Percentiles rank a stretch among this genome's conserved stretches.
Evolutionary conservation across 768 basidiomycete species (phyloP).

Genomic region (Amanita subjunquillea): DNA sequence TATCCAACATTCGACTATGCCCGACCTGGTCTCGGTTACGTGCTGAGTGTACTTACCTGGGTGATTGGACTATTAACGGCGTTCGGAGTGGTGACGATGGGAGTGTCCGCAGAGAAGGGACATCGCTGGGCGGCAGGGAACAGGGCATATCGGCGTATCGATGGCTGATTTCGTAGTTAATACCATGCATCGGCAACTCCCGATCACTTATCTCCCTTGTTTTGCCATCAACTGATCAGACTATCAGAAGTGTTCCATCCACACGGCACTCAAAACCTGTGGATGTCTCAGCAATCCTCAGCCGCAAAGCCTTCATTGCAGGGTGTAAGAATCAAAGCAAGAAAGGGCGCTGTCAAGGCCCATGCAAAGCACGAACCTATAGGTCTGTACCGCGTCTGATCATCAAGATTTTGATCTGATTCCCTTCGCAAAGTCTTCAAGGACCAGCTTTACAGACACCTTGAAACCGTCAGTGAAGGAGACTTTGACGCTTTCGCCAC

Average conservation of each 20-base stretch:
- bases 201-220: neutral
- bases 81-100: constrained; percentile 48
- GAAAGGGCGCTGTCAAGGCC: constrained; percentile 88
- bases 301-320: constrained; percentile 83
- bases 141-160: constrained; percentile 45
- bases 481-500: constrained; percentile 78
- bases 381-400: constrained; percentile 25
- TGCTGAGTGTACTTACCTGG: constrained; percentile 56
- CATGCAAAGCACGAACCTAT: constrained; percentile 90
- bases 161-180: neutral
- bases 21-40: constrained; percentile 53
- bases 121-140: constrained; percentile 73
- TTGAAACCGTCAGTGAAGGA: constrained; percentile 68
- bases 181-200: neutral
- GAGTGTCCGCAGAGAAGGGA: constrained; percentile 50
- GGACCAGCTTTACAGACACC: constrained; percentile 86
- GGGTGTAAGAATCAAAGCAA: constrained; percentile 88
- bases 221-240: neutral
- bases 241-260: neutral
- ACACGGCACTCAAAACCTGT: constrained; percentile 29
- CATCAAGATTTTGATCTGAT: constrained; percentile 3
- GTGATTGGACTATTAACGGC: constrained; percentile 40
- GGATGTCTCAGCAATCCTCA: constrained; percentile 87
- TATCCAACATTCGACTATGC: constrained; percentile 48
- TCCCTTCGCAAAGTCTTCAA: constrained; percentile 57